Evolutionary conservation across 1,284 basidiomycete species (phyloP), one percentile per base, ranked within the genome.

Genomic region (Omphalotus olearius): DNA sequence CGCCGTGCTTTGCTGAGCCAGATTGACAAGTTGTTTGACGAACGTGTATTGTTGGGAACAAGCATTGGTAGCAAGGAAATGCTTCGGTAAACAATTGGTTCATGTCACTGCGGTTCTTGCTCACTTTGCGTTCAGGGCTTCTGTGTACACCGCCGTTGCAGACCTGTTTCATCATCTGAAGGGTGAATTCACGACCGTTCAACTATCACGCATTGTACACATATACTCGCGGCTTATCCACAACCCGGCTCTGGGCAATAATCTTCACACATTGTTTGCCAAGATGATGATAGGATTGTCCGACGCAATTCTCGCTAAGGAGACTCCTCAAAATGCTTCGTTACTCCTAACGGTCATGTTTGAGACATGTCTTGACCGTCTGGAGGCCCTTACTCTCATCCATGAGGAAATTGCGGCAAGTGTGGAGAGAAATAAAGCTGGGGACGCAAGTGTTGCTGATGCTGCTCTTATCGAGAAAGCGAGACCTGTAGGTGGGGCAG

Each of bases 81-180:
- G 35, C 74, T 97, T 35, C 78, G 91, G 82, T 88, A 59, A 18
- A 41, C 33, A 40, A 14, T 6, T 26, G 45, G 23, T 42, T 17
- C 23, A 20, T n/a, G 36, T n/a, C 7, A 33, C 2, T 33, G 7
- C 13, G 53, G 14, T 10, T 37, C 18, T 40, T 14, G 36, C 44
- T 63, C 43, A 64, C 52, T 56, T 39, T 28, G 45, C 14, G 16
- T 44, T n/a, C 56, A 91, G 93, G 51, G 83, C 91, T 1, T 79
- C 85, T 28, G 90, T 92, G 2, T 96, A 93, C 68, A 89, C 86
- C 57, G 90, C 93, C 56, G 82, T 98, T 1, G 93, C 94, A 37
- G 97, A 99, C 66, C 76, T 99, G 17, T 86, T 98, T 51, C 94
- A 98, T 65, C 93, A 98, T 64, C 80, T 96, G 50, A 86, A 93